Percentiles rank a stretch among this genome's conserved stretches.
Conservation (phyloP, 768 basidiomycete species). For the Sporobolomyces phaffii region DNA sequence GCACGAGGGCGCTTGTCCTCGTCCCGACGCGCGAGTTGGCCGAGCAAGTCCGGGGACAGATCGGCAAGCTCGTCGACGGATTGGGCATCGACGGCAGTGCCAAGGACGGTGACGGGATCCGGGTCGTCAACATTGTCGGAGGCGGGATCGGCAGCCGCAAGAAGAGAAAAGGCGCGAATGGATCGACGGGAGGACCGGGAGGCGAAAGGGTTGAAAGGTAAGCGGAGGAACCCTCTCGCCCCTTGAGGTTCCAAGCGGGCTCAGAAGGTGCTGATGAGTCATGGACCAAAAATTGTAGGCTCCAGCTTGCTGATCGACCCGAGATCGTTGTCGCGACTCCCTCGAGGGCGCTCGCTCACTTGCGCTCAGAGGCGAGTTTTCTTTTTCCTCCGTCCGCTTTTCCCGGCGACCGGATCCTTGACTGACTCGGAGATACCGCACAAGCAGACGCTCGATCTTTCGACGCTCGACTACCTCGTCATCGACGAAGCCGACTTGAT, state of each 20-base stretch:
- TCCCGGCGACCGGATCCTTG: background rate
- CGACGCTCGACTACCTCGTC: conserved; percentile 72
- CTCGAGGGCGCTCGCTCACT: conserved; percentile 60
- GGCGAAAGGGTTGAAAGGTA: conserved; percentile 46
- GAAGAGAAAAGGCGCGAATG: conserved; percentile 30
- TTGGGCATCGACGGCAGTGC: conserved; percentile 56
- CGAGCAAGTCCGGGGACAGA: conserved; percentile 73
- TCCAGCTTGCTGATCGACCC: conserved; percentile 62
- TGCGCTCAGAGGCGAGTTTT: conserved; percentile 60
- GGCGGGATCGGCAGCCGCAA: conserved; percentile 17
- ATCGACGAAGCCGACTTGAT: conserved; percentile 98
- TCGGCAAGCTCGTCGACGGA: conserved; percentile 55
- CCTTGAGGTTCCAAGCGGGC: no score
- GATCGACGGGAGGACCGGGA: conserved; percentile 1
- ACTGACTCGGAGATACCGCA: no score
- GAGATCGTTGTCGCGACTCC: conserved; percentile 77
- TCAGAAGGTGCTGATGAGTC: no score
- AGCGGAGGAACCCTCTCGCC: conserved; percentile 16
- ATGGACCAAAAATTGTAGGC: conserved; percentile 47
- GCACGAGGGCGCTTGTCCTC: conserved; percentile 57
- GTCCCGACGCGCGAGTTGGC: conserved; percentile 83
- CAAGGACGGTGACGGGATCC: conserved; percentile 57
- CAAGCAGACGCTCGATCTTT: conserved; percentile 63
- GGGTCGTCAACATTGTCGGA: conserved; percentile 67
- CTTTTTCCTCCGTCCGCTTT: background rate